Percentiles rank a stretch among this genome's conserved stretches.
These are phyloP conservation scores for Syzygium aqueum DNA, from an alignment of 345 rosid genomes.

Conservation along the genomic window DNA sequence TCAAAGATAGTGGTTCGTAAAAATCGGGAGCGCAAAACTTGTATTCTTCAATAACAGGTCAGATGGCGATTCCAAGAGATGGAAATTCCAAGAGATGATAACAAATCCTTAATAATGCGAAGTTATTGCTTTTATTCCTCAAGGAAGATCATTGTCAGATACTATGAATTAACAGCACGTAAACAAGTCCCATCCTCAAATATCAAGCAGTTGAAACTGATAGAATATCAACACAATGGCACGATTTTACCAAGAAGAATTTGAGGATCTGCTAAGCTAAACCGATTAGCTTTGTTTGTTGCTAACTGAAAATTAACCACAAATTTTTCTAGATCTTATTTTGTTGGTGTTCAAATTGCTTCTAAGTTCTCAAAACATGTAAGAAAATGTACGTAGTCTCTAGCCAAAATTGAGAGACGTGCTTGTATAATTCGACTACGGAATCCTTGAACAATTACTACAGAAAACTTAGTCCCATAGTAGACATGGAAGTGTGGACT, in stretches of 20 bases:
- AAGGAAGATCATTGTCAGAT: not conserved
- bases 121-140: not conserved
- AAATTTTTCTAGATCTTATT: not conserved
- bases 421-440: not conserved
- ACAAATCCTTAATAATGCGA: not conserved
- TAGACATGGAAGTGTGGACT: not conserved
- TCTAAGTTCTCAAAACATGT: not conserved
- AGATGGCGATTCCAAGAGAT: not conserved
- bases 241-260: not conserved
- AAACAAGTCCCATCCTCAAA: too few species aligned
- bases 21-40: not conserved
- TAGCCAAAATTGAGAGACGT: not conserved
- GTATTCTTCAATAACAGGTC: not conserved
- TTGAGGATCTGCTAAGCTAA: not conserved
- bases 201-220: not conserved
- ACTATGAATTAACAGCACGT: not conserved
- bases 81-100: not conserved
- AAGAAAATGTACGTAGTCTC: not conserved
- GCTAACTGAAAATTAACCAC: not conserved
- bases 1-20: not conserved
- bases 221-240: not conserved
- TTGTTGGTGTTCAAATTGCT: not conserved
- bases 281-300: not conserved
- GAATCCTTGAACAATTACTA: not conserved
- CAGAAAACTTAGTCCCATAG: not conserved